These are phyloP conservation scores for Nannizzia gypsea DNA, from an alignment of 2,329 filamentous ascomycete genomes.

Conservation along the genomic window DNA sequence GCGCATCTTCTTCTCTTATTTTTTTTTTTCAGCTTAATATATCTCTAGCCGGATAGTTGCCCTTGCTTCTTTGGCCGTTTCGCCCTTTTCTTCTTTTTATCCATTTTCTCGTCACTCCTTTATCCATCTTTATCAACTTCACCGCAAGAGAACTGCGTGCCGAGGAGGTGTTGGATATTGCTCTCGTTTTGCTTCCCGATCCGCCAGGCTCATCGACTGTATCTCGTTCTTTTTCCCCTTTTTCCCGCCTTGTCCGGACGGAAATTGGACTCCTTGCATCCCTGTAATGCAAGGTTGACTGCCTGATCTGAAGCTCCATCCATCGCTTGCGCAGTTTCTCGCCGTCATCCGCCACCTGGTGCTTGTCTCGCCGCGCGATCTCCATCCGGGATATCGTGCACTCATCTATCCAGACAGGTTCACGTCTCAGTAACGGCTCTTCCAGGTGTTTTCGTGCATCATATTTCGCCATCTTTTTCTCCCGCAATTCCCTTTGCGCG, in stretches of 20 bases:
- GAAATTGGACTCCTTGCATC: conserved; percentile 1
- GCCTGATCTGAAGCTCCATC: background rate
- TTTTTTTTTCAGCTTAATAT: background rate
- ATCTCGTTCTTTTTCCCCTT: background rate
- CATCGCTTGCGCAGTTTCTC: background rate
- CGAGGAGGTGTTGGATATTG: background rate
- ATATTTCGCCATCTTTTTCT: background rate
- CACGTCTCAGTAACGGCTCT: background rate
- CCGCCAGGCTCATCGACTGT: background rate
- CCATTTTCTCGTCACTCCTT: conserved; percentile 5
- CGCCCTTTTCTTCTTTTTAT: background rate
- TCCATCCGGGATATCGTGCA: background rate
- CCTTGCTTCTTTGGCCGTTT: background rate
- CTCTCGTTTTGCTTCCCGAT: background rate
- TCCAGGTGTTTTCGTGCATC: background rate
- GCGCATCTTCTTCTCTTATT: background rate
- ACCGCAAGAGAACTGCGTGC: background rate
- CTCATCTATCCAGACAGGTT: background rate
- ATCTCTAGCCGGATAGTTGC: background rate
- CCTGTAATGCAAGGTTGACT: conserved; percentile 3
- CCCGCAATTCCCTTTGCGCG: background rate
- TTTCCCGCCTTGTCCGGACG: background rate
- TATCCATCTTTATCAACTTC: background rate
- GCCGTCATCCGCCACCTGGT: background rate
- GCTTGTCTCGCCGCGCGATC: background rate